Base-by-base conservation (phyloP, 208 protist species). In the Cochliopodium minus region DNA sequence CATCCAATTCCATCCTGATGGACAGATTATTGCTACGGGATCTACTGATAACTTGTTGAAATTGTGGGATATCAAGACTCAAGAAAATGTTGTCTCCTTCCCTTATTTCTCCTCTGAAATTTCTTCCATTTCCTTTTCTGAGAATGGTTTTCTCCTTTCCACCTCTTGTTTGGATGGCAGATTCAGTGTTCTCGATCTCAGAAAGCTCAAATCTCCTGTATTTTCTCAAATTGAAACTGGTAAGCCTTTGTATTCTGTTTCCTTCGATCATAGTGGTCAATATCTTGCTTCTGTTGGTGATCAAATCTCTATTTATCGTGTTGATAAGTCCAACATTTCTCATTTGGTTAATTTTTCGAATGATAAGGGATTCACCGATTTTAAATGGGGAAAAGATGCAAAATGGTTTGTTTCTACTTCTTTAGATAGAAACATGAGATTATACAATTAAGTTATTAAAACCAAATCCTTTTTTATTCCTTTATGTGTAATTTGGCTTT, bases 141-240 rank as follows among this genome's bases (percentile, higher is more conserved):
- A 86, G 25, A 92, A 96, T 74, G 91, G 90, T 57, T 72, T 85
- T 53, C 83, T 88, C 38, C 57, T 97, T 33, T 85, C 87, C 4
- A 76, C 76, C 13, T 80, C 73, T 20, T 60, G 73, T 13, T 54
- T 61, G 20, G 70, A 84, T 57, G 76, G 82, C 1, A 76, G 57
- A 15, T 78, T 79, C 26, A 73, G 80, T 52, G 34, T 97, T 38
- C 97, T 89, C 90, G 91, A 98, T 73, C 71, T 98, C 36, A 75
- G 92, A 36, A 88, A 92, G 59, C 50, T 93, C n/a, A 66, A 76
- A 4, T 54, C 6, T 0, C 3, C n/a, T n/a, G n/a, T n/a, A n/a
- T n/a, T n/a, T 55, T 20, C 30, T 32, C 9, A 42, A 20, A 22
- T 28, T 55, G 1, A 4, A 55, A 17, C n/a, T 29, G 22, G 30